These are phyloP conservation scores for Grosmannia penicillata DNA, from an alignment of 2,329 filamentous ascomycete species.

Conservation along the genomic window DNA sequence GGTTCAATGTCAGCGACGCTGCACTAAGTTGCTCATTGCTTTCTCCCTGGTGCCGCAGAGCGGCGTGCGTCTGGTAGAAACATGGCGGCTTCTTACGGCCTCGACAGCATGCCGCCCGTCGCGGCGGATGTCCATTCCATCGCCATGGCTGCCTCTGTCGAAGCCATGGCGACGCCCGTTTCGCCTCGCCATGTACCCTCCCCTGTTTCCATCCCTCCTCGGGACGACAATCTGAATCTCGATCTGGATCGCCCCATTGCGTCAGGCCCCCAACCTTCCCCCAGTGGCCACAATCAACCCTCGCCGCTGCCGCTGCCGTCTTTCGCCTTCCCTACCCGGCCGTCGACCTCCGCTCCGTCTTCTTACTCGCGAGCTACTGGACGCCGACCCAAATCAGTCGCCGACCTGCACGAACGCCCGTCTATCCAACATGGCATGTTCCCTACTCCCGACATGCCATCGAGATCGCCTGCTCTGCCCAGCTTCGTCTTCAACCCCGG, in stretches of 20 bases:
- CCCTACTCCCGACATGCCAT: conserved; percentile 6
- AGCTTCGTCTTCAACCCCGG: conserved; percentile 38
- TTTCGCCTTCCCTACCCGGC: conserved; percentile 45
- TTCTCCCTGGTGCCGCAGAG: conserved; percentile 28
- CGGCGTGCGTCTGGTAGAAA: conserved; percentile 21
- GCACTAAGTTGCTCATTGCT: conserved; percentile 24
- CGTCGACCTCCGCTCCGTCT: conserved; percentile 30
- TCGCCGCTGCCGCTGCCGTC: conserved; percentile 44
- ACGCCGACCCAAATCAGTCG: conserved; percentile 37
- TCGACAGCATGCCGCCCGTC: conserved; percentile 2
- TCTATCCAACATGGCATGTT: background rate
- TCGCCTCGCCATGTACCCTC: conserved; percentile 13
- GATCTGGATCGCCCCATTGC: conserved; percentile 7
- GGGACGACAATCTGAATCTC: conserved; percentile 12
- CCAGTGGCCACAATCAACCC: conserved; percentile 15
- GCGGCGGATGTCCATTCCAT: background rate
- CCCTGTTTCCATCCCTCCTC: conserved; percentile 14
- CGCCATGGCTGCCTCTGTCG: conserved; percentile 5
- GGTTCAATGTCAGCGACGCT: conserved; percentile 23
- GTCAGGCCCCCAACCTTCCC: conserved; percentile 17
- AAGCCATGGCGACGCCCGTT: conserved; percentile 7
- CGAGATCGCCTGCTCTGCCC: conserved; percentile 29
- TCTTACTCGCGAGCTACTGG: conserved; percentile 32
- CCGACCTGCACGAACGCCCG: conserved; percentile 25
- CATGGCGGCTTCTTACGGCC: conserved; percentile 19